Percentiles rank a stretch among this genome's conserved stretches.
Evolutionary conservation across 495 filamentous ascomycete species (phyloP).

Genomic region (Penicillium herquei): DNA sequence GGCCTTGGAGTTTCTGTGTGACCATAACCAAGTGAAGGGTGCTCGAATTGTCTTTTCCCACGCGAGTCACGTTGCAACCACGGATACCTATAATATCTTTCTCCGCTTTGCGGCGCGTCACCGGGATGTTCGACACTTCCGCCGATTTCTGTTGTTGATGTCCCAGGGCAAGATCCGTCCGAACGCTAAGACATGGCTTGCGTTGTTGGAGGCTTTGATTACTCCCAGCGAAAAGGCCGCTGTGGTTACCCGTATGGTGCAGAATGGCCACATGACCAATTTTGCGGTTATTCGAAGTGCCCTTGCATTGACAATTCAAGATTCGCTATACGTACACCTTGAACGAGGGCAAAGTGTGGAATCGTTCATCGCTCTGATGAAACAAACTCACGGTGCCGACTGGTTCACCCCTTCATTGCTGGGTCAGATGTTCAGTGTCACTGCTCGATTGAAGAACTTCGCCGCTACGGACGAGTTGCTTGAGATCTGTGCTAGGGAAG

Average conservation of each 20-base stretch:
- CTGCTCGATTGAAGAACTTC: slow-evolving; percentile 21
- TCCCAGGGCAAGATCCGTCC: slow-evolving; percentile 32
- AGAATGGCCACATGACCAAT: slow-evolving; percentile 31
- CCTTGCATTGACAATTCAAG: slow-evolving; percentile 31
- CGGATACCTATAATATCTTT: slow-evolving; percentile 46
- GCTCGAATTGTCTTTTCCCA: slow-evolving; percentile 30
- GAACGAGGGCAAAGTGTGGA: slow-evolving; percentile 31
- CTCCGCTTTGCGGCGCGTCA: slow-evolving; percentile 33
- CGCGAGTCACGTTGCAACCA: slow-evolving; percentile 36
- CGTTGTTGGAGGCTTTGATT: slow-evolving; percentile 34
- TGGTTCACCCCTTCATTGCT: slow-evolving; percentile 36
- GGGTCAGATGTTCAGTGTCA: slow-evolving; percentile 37
- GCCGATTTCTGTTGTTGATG: slow-evolving; percentile 33
- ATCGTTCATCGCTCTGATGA: slow-evolving; percentile 35
- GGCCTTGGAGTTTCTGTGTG: slow-evolving; percentile 38
- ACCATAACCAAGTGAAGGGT: slow-evolving; percentile 24
- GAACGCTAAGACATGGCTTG: slow-evolving; percentile 44
- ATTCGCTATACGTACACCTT: slow-evolving; percentile 34
- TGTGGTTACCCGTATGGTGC: slow-evolving; percentile 35
- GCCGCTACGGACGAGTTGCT: slow-evolving; percentile 25
- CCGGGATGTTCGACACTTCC: slow-evolving; percentile 36
- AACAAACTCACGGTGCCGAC: slow-evolving; percentile 24
- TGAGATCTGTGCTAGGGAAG: slow-evolving; percentile 26
- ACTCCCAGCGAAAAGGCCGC: slow-evolving; percentile 28
- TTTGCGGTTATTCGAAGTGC: slow-evolving; percentile 18